Base-by-base conservation (phyloP, 495 filamentous ascomycete genomes). In the Aspergillus ellipticus region DNA sequence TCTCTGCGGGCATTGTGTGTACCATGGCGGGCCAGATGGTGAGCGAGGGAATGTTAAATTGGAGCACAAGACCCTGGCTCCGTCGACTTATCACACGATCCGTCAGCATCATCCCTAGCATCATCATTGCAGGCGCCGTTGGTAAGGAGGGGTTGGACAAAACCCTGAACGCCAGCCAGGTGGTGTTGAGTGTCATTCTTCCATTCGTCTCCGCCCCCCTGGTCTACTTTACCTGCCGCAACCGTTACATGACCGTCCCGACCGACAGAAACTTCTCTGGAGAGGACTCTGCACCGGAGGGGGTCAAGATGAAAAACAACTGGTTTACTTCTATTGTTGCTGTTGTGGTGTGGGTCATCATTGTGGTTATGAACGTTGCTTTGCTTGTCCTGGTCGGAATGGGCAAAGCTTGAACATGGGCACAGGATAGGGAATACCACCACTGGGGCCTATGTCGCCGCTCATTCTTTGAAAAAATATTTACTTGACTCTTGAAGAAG, bases 11-110 rank as follows among this genome's bases (percentile, higher is more conserved):
- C 22, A 89, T 94, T 48, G 84, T 94, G 13, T 90, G 87, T 67
- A 93, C 89, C 17, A 92, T 93, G 64, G 83, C 89, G 3, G 89
- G 89, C 2, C 89, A 93, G 63, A 89, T 94, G 82, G 82, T 92
- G 42, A 84, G 82, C 62, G 89, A 93, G 63, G 89, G 89, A 29
- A 87, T 88, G 67, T 69, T 93, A 39, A 80, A 82, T 55, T 90
- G 87, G 87, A 82, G 63, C 21, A 74, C 88, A 29, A 71, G 73
- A 55, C 89, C 89, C 0, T 93, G 88, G 87, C 51, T 88, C 9
- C 82, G 89, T 13, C 72, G 89, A 39, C 77, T 92, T 16, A 66
- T 90, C 35, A 92, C 89, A 11, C 75, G 85, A 17, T 77, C 78
- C 17, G 87, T 94, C 64, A 87, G 85, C 61, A 91, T 94, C 68